Evolutionary conservation across 495 filamentous ascomycete genomes (phyloP).

Genomic region (Talaromyces nanjingensis): DNA sequence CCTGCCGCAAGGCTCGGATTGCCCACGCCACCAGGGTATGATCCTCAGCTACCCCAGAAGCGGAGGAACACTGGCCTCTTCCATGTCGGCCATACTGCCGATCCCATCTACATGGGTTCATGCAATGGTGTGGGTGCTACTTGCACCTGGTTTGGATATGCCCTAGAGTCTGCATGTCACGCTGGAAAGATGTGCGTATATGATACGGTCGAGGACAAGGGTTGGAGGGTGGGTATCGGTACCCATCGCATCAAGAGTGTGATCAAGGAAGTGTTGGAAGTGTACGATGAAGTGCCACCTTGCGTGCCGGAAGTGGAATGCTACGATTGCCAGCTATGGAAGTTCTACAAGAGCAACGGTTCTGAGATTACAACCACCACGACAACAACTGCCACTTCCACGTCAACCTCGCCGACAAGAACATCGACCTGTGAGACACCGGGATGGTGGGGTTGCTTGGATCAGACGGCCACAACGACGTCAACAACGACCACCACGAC

Average conservation of each 20-base stretch:
- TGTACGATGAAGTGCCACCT: slow-evolving; percentile 68
- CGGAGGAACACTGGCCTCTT: slow-evolving; percentile 70
- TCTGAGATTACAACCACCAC: slow-evolving; percentile 66
- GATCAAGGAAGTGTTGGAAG: slow-evolving; percentile 75
- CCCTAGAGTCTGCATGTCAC: slow-evolving; percentile 86
- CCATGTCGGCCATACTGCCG: slow-evolving; percentile 93
- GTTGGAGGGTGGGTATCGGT: slow-evolving; percentile 79
- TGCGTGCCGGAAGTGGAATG: slow-evolving; percentile 73
- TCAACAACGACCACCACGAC: slow-evolving; percentile 42
- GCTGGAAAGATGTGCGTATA: slow-evolving; percentile 82
- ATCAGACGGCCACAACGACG: slow-evolving; percentile 55
- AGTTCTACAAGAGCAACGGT: slow-evolving; percentile 85
- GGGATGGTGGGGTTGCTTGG: slow-evolving; percentile 57
- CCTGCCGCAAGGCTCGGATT: slow-evolving; percentile 80
- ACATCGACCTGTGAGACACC: slow-evolving; percentile 86
- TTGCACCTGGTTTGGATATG: slow-evolving; percentile 91
- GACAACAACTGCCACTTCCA: slow-evolving; percentile 40
- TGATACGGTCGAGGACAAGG: slow-evolving; percentile 82
- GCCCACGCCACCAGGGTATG: slow-evolving; percentile 72
- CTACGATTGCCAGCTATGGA: slow-evolving; percentile 87
- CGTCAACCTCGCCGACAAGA: slow-evolving; percentile 47
- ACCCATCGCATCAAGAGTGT: slow-evolving; percentile 81
- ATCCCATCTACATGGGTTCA: slow-evolving; percentile 89
- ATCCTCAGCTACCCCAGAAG: slow-evolving; percentile 60
- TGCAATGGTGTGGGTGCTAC: slow-evolving; percentile 83